Base-by-base conservation (phyloP, 257 asterid species). In the Vinca minor region DNA sequence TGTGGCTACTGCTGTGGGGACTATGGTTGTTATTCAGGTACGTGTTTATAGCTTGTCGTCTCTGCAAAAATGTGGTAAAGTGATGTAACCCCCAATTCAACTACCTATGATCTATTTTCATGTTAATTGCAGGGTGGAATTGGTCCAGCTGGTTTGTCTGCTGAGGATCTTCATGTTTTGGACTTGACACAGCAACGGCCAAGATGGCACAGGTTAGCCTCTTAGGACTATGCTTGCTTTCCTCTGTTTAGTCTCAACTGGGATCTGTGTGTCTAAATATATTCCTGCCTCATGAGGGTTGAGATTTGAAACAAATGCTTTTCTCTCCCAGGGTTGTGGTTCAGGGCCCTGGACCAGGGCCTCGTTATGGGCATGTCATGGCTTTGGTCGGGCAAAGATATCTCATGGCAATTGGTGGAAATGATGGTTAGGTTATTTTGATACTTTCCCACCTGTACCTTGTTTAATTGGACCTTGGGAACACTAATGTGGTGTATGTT, bases 11-110 rank as follows among this genome's bases (percentile, higher is more conserved):
- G 95, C 99, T 38, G 99, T 93, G 57, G 99, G 99, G 68, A 93
- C 97, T 50, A 93, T 93, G 99, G 99, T 93, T 35, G 99, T 93
- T 75, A 87, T 93, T 74, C 99, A 93, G 97, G 99, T 93, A 63
- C 66, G 78, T 82, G 77, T 80, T 62, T 63, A 65, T 53, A 29
- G 32, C 2, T 67, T 71, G 21, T 57, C 52, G 50, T 68, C 45
- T 64, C 63, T 8, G 9, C 53, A 57, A 55, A 49, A 61, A 55
- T 67, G 59, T 42, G 10, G 14, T 42, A 38, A 56, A 41, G 5
- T 65, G 55, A 13, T 68, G 20, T 50, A 59, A 44, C 63, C 35
- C 54, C 69, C 65, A 41, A 32, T 68, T 54, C 41, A 45, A 54
- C 58, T 67, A 29, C 52, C 45, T 58, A 41, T 47, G 64, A 62